Evolutionary conservation across 768 basidiomycete species (phyloP), one percentile per base, ranked within the genome.

Genomic region (Phlebiopsis flavidoalba): DNA sequence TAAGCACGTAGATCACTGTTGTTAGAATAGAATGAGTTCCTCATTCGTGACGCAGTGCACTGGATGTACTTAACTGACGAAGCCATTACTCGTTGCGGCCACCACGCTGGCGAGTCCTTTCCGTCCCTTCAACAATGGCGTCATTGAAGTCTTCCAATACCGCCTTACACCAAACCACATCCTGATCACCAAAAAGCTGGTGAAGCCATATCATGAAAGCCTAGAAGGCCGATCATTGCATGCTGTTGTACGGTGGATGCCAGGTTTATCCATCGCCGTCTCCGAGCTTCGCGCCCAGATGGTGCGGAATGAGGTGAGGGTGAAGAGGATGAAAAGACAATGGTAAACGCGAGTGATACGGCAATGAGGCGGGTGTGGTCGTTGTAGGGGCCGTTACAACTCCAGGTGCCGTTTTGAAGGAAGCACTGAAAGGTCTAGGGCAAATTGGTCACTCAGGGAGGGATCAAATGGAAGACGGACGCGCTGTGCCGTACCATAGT

Each of bases 101-200:
- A 84, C 74, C 48, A 92, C 83, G 74, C 1, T 87, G 86, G 54
- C 54, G 43, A 5, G 80, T 86, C 58, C 79, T 69, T 61, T 21
- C 85, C 86, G 61, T n/a, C n/a, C 80, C 79, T 8, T 79, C 70
- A 24, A 75, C 63, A 55, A 92, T 84, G 55, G 77, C 83, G 48
- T 74, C 68, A 69, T 93, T 93, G 74, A 93, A 92, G 67, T 91
- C 89, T 56, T 86, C 81, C n/a, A n/a, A n/a, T 0, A 86, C 83
- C 1, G 89, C 84, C 71, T 91, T 90, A 19, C n/a, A n/a, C 86
- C 88, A 63, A 90, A 90, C 83, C 86, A 90, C 82, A 93, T 88
- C 62, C 88, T 83, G 57, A 88, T 73, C 60, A 92, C 79, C 19
- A 90, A 76, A 74, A 89, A 88, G 8, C 87, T 77, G 2, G 83